Base-by-base conservation (phyloP, 257 asterid species). In the Forsythia suspensa region DNA sequence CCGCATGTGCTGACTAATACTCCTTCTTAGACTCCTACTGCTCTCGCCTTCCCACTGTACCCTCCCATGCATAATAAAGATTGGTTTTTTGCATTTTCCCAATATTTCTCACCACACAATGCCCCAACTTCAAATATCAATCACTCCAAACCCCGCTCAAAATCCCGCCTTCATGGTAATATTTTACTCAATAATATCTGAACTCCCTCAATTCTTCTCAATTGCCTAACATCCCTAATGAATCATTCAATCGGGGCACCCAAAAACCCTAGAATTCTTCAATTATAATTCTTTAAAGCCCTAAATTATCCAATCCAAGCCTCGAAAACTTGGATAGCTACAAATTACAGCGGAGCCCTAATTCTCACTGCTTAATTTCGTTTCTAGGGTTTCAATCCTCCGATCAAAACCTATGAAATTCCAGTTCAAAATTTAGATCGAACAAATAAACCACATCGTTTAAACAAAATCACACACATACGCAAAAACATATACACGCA, bases 1-100 rank as follows among this genome's bases (percentile, higher is more conserved):
- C 85, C 81, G 87, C 90, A 86, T 86, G 83, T 80, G 90, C 83
- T 74, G 86, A 74, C 78, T 78, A 66, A 61, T 29, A 66, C 73
- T 80, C 72, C 86, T 71, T 69, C 75, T 44, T 46, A 73, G 71
- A 69, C 66, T 82, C 82, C 78, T 82, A 81, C 77, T 61, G 79
- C 81, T 65, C 73, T 84, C 82, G 51, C 84, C 82, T 77, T 79
- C 85, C 80, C 74, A 79, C 81, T 77, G 84, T 81, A 71, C 85
- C 86, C 83, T 84, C 86, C 88, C 88, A 84, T 82, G 81, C 91
- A 86, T 88, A 82, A 88, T 86, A 84, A 79, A 80, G 36, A 46
- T 63, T 40, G 18, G 71, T 79, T 61, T 42, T 80, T 77, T 68
- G 90, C 92, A 88, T 84, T 82, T 88, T 83, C 84, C 82, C 84